These are phyloP conservation scores for Raffaelea deltoideospora DNA, from an alignment of 2,329 filamentous ascomycete genomes.

Conservation along the genomic window DNA sequence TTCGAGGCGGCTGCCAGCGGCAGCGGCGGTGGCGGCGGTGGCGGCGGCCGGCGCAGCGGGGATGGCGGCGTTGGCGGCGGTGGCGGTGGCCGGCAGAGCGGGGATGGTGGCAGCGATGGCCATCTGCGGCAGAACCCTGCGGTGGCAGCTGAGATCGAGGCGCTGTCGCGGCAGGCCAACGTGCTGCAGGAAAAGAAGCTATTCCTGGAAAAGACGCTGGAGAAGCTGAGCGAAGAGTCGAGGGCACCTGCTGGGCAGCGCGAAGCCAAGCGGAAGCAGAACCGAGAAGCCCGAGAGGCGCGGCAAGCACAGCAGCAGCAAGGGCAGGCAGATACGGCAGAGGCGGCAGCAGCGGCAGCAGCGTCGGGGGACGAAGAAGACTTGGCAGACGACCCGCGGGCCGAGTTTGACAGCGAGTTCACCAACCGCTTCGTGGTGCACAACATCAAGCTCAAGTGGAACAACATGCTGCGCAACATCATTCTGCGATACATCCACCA, in stretches of 20 bases:
- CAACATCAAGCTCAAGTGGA: constrained; percentile 97
- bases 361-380: background rate
- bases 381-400: constrained; percentile 36
- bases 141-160: constrained; percentile 43
- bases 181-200: constrained; percentile 42
- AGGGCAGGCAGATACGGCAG: background rate
- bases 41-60: constrained; percentile 35
- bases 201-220: constrained; percentile 43
- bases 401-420: constrained; percentile 86
- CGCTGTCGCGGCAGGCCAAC: constrained; percentile 36
- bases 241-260: constrained; percentile 15
- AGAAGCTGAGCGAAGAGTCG: constrained; percentile 27
- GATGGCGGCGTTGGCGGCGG: background rate
- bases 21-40: no score
- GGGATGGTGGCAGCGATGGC: constrained; percentile 23
- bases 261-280: no score
- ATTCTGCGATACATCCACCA: constrained; percentile 96
- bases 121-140: background rate
- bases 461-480: constrained; percentile 88
- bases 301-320: background rate
- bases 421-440: constrained; percentile 97
- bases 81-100: constrained; percentile 3
- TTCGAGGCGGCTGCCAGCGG: constrained; percentile 33
- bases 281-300: no score
- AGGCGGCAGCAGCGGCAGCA: background rate